Conservation (phyloP, 2,329 filamentous ascomycete genomes). For the Atkinsonella hypoxylon region DNA sequence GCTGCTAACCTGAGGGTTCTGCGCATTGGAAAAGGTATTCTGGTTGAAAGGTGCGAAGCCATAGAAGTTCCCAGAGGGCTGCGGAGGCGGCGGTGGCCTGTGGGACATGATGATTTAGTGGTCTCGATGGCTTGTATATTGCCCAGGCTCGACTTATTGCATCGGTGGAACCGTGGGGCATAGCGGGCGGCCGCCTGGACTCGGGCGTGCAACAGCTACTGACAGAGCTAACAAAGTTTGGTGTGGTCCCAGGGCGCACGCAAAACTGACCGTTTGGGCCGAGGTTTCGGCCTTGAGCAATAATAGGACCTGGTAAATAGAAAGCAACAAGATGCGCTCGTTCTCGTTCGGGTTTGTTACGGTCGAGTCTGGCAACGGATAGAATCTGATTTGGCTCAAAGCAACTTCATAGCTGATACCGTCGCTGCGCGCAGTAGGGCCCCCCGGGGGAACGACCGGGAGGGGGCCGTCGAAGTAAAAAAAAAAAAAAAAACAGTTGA, state of each 20-base stretch:
- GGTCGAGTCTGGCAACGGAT: neutral
- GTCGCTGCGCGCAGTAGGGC: neutral
- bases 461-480: neutral
- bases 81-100: slow-evolving; percentile 6
- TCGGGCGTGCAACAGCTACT: neutral
- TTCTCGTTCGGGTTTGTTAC: neutral
- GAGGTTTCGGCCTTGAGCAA: neutral
- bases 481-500: neutral
- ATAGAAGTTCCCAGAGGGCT: slow-evolving; percentile 3
- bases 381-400: neutral
- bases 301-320: neutral
- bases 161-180: slow-evolving; percentile 5
- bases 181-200: slow-evolving; percentile 5
- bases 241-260: neutral
- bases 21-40: slow-evolving; percentile 3
- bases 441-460: too few relatives aligned
- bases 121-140: neutral
- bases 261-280: neutral
- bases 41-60: slow-evolving; percentile 4
- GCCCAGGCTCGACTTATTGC: slow-evolving; percentile 1
- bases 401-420: neutral
- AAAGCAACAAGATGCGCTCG: neutral
- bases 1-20: slow-evolving; percentile 5
- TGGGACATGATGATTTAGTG: slow-evolving; percentile 7
- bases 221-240: neutral